Base-by-base conservation (phyloP, 2,329 filamentous ascomycete genomes). In the Ilyonectria robusta region DNA sequence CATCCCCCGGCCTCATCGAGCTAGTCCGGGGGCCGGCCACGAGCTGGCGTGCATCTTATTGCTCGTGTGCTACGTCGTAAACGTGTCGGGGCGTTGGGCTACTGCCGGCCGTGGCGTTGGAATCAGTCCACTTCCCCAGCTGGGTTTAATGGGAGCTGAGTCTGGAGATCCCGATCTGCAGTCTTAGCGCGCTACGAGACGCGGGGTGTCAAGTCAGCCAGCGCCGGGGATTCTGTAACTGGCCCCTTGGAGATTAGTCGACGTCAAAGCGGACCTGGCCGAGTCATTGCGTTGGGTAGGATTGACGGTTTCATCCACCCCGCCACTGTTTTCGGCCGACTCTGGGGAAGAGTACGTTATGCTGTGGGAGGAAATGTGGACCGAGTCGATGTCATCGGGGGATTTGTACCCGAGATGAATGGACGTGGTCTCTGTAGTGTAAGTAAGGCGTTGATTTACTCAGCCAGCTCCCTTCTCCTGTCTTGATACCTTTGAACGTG, bases 101-200 rank as follows among this genome's bases (percentile, higher is more conserved):
- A 29, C 5, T n/a, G 35, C 23, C 58, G 35, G 35, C 37, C 35
- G 31, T 33, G 31, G 8, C 31, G 2, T 11, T 33, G 2, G 31
- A 33, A 33, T 33, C 31, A 33, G 31, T 33, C 31, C 31, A 33
- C 31, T 33, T 33, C 31, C 31, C 31, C 11, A 33, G 4, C 31
- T 9, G 31, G 11, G 31, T 33, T 33, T 11, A 33, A 33, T 21
- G 15, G 19, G n/a, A 19, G n/a, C n/a, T 50, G 35, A 55, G 51
- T 15, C 62, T 46, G 31, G 37, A 59, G n/a, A 59, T 31, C 33
- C 31, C 42, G 48, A 64, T 64, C 48, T 51, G n/a, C 55, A 33
- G 35, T 31, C 8, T 11, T 33, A 2, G 13, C 29, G 23, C 33
- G 29, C 29, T 29, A 6, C 31, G 7, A 17, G 46, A 37, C 19